These are phyloP conservation scores for Pseudogymnoascus sp. DNA, from an alignment of 2,329 filamentous ascomycete genomes.

Conservation along the genomic window DNA sequence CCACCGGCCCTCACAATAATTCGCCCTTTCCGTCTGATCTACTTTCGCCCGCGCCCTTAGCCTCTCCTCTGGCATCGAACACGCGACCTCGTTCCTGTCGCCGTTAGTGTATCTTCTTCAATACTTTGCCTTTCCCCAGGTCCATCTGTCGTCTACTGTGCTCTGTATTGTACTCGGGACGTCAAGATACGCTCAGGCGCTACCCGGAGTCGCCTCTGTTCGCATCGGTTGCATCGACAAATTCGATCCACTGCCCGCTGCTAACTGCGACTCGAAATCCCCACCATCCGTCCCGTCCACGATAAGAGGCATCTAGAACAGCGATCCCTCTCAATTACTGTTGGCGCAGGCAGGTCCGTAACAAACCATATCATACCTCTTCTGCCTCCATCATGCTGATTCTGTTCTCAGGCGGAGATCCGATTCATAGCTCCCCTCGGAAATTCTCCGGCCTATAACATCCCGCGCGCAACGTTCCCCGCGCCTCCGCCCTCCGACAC, in stretches of 20 bases:
- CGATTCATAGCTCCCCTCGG: neutral
- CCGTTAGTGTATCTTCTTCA: neutral
- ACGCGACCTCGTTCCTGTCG: neutral
- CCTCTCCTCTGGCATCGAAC: neutral
- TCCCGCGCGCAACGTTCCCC: neutral
- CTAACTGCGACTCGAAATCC: neutral
- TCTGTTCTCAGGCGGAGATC: neutral
- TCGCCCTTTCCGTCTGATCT: neutral
- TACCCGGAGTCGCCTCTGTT: neutral
- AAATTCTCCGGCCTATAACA: slow-evolving; percentile 2
- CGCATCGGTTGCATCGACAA: neutral
- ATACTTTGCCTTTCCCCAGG: neutral
- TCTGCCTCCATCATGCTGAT: neutral
- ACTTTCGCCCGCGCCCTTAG: neutral
- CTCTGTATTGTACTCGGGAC: neutral
- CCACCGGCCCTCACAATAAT: neutral
- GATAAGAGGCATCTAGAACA: neutral
- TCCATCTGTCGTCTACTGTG: neutral
- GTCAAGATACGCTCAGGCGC: neutral
- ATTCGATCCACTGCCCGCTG: neutral
- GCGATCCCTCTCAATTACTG: neutral
- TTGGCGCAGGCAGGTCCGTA: slow-evolving; percentile 3
- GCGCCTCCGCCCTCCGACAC: neutral
- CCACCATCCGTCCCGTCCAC: neutral
- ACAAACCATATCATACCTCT: neutral